Conservation (phyloP, 2,329 filamentous ascomycete species). For the Cercospora sp. region DNA sequence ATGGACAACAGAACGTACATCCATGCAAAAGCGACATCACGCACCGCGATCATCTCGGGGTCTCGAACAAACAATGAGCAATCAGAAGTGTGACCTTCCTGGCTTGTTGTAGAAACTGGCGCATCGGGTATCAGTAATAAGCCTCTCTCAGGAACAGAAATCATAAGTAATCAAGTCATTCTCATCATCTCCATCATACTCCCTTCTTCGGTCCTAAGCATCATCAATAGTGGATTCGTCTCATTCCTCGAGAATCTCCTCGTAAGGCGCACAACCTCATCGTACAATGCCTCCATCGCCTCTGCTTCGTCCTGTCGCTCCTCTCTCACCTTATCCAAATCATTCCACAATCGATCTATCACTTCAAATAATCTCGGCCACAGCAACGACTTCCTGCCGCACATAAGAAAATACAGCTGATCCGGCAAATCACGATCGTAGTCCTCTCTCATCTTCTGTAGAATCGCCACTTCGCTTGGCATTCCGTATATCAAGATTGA, state of each 20-base stretch:
- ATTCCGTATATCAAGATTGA: slow-evolving; percentile 7
- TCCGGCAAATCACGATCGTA: slow-evolving; percentile 21
- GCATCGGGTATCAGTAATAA: neutral
- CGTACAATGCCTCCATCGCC: slow-evolving; percentile 13
- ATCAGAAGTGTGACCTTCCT: neutral
- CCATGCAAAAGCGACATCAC: neutral
- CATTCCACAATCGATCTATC: slow-evolving; percentile 15
- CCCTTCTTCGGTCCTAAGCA: slow-evolving; percentile 15
- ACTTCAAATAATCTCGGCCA: slow-evolving; percentile 16
- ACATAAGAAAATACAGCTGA: slow-evolving; percentile 20
- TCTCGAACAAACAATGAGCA: neutral
- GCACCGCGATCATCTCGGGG: neutral
- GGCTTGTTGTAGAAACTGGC: neutral
- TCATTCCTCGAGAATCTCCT: slow-evolving; percentile 12
- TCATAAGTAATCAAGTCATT: neutral
- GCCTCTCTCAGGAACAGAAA: neutral
- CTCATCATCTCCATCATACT: slow-evolving; percentile 15
- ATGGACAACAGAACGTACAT: neutral
- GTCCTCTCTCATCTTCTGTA: slow-evolving; percentile 18
- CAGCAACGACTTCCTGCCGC: slow-evolving; percentile 16
- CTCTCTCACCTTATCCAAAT: slow-evolving; percentile 10
- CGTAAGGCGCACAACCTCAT: slow-evolving; percentile 11
- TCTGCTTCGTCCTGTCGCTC: slow-evolving; percentile 5
- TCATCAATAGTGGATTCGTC: slow-evolving; percentile 13
- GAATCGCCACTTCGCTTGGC: neutral